phyloP scores from a whole-genome alignment of 768 basidiomycete genomes.

The Auriscalpium vulgare region DNA sequence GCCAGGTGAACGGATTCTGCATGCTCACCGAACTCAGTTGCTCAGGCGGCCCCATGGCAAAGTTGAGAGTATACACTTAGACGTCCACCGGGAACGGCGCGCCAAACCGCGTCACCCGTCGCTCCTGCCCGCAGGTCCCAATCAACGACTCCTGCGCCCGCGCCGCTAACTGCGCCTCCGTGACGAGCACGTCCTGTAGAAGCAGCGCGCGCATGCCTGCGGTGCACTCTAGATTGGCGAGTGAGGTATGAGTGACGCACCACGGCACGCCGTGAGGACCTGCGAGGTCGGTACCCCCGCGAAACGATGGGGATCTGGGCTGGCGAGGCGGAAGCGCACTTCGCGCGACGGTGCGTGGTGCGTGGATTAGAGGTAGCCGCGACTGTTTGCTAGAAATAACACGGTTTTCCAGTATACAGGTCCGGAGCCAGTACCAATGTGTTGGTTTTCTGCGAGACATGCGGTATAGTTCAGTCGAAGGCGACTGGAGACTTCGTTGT shows the following conservation, averaged over 20 bases:
- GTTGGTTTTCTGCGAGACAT: too few relatives aligned
- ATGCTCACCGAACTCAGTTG: neutral
- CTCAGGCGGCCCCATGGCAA: neutral
- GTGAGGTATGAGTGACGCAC: neutral
- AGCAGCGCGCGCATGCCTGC: neutral
- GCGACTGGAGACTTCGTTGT: neutral
- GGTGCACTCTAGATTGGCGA: neutral
- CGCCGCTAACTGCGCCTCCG: neutral
- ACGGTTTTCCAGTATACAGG: too few relatives aligned
- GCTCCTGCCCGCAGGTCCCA: too few relatives aligned
- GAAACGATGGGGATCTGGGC: neutral
- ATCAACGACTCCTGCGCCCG: neutral
- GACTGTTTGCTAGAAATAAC: conserved; percentile 20
- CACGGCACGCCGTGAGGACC: neutral
- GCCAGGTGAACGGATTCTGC: neutral
- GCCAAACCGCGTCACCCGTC: neutral
- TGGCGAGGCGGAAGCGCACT: neutral
- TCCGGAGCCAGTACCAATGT: too few relatives aligned
- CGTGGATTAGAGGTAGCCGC: conserved; percentile 4
- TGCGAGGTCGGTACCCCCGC: neutral
- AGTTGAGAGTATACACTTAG: neutral
- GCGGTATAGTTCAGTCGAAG: too few relatives aligned
- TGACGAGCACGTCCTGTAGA: neutral
- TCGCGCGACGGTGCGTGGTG: neutral
- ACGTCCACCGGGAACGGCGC: neutral